Percentiles rank a stretch among this genome's conserved stretches.
These are phyloP conservation scores for Mycena maculata DNA, from an alignment of 768 basidiomycete genomes.

Conservation along the genomic window DNA sequence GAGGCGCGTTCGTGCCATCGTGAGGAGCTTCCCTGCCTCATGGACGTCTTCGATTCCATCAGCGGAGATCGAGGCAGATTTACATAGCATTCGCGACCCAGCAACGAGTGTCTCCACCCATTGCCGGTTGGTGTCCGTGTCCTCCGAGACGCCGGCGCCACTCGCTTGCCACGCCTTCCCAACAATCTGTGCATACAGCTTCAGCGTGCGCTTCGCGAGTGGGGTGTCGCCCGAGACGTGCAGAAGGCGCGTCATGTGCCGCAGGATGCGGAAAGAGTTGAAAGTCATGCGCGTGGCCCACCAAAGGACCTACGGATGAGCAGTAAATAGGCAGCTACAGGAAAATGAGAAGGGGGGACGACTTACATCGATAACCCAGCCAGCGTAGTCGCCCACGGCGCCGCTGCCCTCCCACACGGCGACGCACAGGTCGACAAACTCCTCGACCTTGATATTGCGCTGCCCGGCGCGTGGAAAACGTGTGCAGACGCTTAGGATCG, in stretches of 20 bases:
- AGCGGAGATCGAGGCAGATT: conserved; percentile 52
- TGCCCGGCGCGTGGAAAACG: conserved; percentile 86
- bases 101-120: conserved; percentile 86
- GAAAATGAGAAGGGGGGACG: conserved; percentile 9
- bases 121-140: conserved; percentile 71
- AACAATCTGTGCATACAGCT: conserved; percentile 86
- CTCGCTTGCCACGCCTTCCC: conserved; percentile 82
- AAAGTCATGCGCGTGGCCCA: conserved; percentile 96
- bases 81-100: conserved; percentile 83
- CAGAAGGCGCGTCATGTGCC: conserved; percentile 85
- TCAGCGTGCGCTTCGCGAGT: conserved; percentile 80
- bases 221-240: conserved; percentile 68
- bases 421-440: conserved; percentile 84
- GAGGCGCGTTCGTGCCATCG: conserved; percentile 69
- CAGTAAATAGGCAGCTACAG: not conserved
- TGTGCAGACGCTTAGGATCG: conserved; percentile 74
- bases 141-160: conserved; percentile 51
- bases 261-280: conserved; percentile 86
- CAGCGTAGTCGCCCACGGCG: conserved; percentile 67
- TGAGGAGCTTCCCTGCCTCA: conserved; percentile 71
- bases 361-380: conserved; percentile 88
- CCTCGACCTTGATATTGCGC: conserved; percentile 81
- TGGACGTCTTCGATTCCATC: conserved; percentile 67
- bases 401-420: conserved; percentile 85
- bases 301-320: conserved; percentile 76